phyloP scores from a whole-genome alignment of 2,329 filamentous ascomycete genomes.

The Sclerotiophoma versabilis region DNA sequence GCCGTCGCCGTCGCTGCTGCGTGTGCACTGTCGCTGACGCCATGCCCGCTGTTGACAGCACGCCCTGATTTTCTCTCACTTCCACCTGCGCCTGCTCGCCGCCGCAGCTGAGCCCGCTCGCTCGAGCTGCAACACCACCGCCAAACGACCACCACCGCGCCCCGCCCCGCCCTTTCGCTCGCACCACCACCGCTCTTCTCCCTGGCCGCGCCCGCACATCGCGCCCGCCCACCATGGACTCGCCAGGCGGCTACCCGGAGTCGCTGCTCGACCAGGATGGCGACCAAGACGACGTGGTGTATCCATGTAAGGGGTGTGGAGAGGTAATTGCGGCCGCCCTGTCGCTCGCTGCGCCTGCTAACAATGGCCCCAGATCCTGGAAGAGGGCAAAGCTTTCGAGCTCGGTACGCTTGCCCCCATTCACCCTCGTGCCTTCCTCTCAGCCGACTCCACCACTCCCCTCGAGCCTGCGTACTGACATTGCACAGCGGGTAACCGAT shows the following conservation, averaged over 20 bases:
- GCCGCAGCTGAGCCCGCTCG: constrained; percentile 13
- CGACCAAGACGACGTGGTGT: constrained; percentile 55
- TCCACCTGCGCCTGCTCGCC: constrained; percentile 4
- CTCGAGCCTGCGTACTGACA: constrained; percentile 33
- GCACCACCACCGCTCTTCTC: constrained; percentile 4
- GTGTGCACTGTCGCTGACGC: constrained; percentile 13
- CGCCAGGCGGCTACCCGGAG: constrained; percentile 62
- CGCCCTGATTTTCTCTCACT: constrained; percentile 1
- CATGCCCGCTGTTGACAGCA: constrained; percentile 12
- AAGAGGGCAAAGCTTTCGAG: constrained; percentile 98
- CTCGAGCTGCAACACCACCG: constrained; percentile 6
- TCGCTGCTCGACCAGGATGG: constrained; percentile 54
- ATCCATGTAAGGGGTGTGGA: constrained; percentile 71
- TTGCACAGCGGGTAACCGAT: constrained; percentile 83
- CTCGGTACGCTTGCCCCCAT: constrained; percentile 69
- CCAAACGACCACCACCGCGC: constrained; percentile 6
- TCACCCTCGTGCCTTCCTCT: constrained; percentile 8
- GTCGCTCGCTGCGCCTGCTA: constrained; percentile 23
- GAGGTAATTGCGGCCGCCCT: constrained; percentile 38
- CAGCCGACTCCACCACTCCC: neutral
- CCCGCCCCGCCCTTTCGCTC: constrained; percentile 8
- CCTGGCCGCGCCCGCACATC: constrained; percentile 9
- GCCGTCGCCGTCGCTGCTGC: neutral
- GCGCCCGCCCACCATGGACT: constrained; percentile 56
- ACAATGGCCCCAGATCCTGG: constrained; percentile 74